A percentile compares a stretch with the other conserved stretches of the same genome.
phyloP scores from a whole-genome alignment of 139 green algal genomes.

The Chlamydomonas sp. region DNA sequence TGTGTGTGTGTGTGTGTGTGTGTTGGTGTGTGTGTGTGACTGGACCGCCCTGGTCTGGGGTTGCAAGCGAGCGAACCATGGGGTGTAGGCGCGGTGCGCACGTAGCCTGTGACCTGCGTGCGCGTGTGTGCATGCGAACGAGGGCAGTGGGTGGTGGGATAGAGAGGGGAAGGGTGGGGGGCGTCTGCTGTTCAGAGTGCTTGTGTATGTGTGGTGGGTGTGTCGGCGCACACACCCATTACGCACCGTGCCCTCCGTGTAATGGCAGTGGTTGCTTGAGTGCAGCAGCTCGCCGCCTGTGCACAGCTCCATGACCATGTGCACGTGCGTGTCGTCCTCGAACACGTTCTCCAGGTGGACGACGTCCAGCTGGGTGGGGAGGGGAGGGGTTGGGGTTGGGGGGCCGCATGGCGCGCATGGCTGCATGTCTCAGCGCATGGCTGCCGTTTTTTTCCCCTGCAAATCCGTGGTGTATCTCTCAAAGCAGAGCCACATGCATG shows the following conservation, averaged over 20 bases:
- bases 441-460: not conserved
- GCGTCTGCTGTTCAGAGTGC: not conserved
- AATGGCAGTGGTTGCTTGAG: constrained; percentile 54
- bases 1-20: too few relatives aligned
- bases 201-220: not conserved
- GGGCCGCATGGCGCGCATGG: not conserved
- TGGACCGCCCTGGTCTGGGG: too few relatives aligned
- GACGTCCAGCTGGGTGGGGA: constrained; percentile 26
- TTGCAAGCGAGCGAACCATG: too few relatives aligned
- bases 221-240: too few relatives aligned
- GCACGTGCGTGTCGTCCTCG: constrained; percentile 61
- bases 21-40: too few relatives aligned
- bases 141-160: not conserved
- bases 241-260: constrained; percentile 70
- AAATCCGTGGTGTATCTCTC: not conserved
- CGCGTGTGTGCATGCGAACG: too few relatives aligned
- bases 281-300: constrained; percentile 73
- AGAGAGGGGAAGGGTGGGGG: not conserved
- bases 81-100: too few relatives aligned
- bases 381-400: too few relatives aligned
- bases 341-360: constrained; percentile 61
- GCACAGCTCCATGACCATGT: constrained; percentile 87
- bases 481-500: not conserved
- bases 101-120: too few relatives aligned
- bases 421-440: not conserved